Evolutionary conservation across 1,139 yeast genomes (phyloP).

Genomic region (Pichia sp.): DNA sequence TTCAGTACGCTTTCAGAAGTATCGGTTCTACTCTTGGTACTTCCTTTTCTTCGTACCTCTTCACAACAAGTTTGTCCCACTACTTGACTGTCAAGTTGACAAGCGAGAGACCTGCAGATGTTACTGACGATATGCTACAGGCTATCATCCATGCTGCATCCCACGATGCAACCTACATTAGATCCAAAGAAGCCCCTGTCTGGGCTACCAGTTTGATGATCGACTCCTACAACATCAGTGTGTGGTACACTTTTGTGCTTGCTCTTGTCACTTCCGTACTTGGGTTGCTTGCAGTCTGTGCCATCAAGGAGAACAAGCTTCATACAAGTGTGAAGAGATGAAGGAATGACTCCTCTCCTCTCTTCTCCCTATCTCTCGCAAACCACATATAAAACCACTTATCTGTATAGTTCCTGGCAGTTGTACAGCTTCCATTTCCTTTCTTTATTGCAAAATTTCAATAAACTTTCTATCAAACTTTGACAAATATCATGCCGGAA

Average conservation of each 20-base stretch:
- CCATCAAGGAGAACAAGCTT: slow-evolving; percentile 42
- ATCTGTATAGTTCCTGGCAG: not conserved
- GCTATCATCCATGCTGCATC: slow-evolving; percentile 39
- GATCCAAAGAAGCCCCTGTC: slow-evolving; percentile 36
- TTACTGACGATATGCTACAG: slow-evolving; percentile 30
- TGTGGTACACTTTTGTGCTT: slow-evolving; percentile 40
- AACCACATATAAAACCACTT: not conserved
- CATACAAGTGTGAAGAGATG: slow-evolving; percentile 29
- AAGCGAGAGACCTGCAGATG: slow-evolving; percentile 30
- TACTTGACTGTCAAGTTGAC: slow-evolving; percentile 21
- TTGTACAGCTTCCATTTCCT: not conserved
- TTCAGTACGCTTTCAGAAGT: slow-evolving; percentile 52
- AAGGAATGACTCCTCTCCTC: not conserved
- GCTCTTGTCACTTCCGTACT: slow-evolving; percentile 27
- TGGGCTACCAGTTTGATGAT: slow-evolving; percentile 36
- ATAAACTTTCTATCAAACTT: not conserved
- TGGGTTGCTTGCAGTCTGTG: slow-evolving; percentile 35
- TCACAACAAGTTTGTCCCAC: slow-evolving; percentile 35
- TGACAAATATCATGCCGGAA: too few species aligned
- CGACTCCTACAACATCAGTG: slow-evolving; percentile 39
- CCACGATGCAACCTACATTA: slow-evolving; percentile 40
- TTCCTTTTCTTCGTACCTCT: slow-evolving; percentile 45
- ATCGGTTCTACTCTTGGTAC: slow-evolving; percentile 55
- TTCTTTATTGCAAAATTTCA: not conserved
- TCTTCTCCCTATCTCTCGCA: too few species aligned